phyloP scores from a whole-genome alignment of 164 flowering plant genomes.

The Vitis rotundifolia region DNA sequence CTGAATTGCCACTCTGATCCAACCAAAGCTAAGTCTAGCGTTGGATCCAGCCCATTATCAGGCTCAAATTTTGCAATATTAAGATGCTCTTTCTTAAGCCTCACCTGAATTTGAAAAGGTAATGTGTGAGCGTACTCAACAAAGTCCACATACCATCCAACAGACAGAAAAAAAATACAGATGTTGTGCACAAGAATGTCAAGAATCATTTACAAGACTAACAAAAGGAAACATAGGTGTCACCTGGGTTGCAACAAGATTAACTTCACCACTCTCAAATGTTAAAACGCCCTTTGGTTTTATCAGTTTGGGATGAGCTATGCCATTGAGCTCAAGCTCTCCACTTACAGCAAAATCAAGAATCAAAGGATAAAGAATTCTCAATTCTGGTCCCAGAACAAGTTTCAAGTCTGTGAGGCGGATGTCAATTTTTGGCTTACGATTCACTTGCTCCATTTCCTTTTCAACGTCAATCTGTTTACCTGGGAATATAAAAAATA shows the following conservation, averaged over 20 bases:
- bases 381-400: conserved; percentile 91
- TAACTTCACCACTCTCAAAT: conserved; percentile 97
- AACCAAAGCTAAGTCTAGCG: conserved; percentile 88
- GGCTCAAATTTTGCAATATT: conserved; percentile 97
- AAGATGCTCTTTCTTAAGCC: conserved; percentile 91
- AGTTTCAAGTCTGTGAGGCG: conserved; percentile 82
- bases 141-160: neutral
- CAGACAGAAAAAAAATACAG: neutral
- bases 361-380: conserved; percentile 94
- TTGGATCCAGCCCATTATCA: conserved; percentile 91
- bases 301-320: conserved; percentile 86
- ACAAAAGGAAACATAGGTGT: conserved; percentile 7
- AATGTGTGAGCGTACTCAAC: conserved; percentile 13
- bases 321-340: conserved; percentile 90
- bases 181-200: neutral
- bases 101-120: conserved; percentile 54
- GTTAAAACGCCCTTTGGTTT: conserved; percentile 87
- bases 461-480: conserved; percentile 61
- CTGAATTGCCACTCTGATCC: conserved; percentile 99
- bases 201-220: neutral
- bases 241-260: conserved; percentile 98
- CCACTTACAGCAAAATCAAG: conserved; percentile 94
- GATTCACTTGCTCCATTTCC: conserved; percentile 55
- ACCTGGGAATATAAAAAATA: conserved; percentile 39
- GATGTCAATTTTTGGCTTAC: conserved; percentile 73